Evolutionary conservation across 2,329 filamentous ascomycete genomes (phyloP).

Genomic region (Alternaria sp.): DNA sequence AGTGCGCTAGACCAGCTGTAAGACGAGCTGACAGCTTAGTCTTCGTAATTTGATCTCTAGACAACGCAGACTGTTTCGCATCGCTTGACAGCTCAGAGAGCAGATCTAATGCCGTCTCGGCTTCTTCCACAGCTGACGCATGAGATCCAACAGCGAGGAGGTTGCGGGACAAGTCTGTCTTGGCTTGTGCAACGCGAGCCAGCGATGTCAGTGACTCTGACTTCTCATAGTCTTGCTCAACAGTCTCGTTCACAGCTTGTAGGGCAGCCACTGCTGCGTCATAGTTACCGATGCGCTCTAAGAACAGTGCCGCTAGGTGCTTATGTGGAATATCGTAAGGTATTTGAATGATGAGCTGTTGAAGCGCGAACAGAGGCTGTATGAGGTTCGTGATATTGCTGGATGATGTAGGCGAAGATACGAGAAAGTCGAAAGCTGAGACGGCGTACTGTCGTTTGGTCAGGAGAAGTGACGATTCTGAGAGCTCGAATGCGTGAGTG

Average conservation of each 20-base stretch:
- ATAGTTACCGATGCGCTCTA: conserved; percentile 79
- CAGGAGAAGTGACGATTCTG: conserved; percentile 76
- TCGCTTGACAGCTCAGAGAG: conserved; percentile 70
- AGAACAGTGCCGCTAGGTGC: conserved; percentile 81
- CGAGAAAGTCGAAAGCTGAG: conserved; percentile 82
- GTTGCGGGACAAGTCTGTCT: conserved; percentile 85
- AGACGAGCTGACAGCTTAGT: conserved; percentile 84
- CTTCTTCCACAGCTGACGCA: conserved; percentile 76
- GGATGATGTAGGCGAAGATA: conserved; percentile 63
- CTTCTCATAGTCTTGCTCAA: conserved; percentile 84
- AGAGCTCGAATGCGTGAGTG: conserved; percentile 92
- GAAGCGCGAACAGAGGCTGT: conserved; percentile 86
- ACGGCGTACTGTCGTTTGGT: conserved; percentile 81
- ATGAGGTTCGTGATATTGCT: conserved; percentile 71
- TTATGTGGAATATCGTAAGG: conserved; percentile 75
- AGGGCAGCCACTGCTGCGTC: conserved; percentile 70
- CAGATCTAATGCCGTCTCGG: conserved; percentile 80
- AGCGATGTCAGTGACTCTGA: conserved; percentile 80
- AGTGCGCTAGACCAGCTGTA: conserved; percentile 83
- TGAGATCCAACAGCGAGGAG: conserved; percentile 75
- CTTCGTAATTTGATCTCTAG: conserved; percentile 70
- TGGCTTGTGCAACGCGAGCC: conserved; percentile 79
- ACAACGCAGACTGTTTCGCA: conserved; percentile 61
- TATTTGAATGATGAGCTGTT: conserved; percentile 76
- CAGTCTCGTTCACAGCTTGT: conserved; percentile 69